Base-by-base conservation (phyloP, 805 yeast species). In the Aciculoconidium aculeatum region DNA sequence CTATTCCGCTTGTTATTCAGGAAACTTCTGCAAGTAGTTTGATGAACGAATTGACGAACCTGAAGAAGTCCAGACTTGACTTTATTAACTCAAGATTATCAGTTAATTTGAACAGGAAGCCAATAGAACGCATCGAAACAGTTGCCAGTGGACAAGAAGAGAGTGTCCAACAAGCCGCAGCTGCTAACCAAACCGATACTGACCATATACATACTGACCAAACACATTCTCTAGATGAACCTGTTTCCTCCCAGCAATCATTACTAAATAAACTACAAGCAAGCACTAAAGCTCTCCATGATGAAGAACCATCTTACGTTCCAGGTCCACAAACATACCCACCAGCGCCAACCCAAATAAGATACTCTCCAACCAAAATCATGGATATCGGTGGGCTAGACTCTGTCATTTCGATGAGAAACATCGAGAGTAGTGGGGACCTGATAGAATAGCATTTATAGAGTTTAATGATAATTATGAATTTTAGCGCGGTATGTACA, bases 221-320 rank as follows among this genome's bases (percentile, higher is more conserved):
- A n/a, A n/a, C n/a, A n/a, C n/a, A 19, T 25, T 22, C 23, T 19
- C 18, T 29, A 7, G 30, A 27, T 20, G 42, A 25, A 22, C 31
- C 29, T 20, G 29, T 25, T 7, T 21, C 29, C 8, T 33, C 46
- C 15, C 50, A 43, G 28, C 34, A 41, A 7, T 59, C 62, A 3
- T 42, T 62, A 19, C 48, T 62, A 15, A 62, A 63, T 36, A 60
- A 54, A 32, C n/a, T n/a, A n/a, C 49, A 42, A 26, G 65, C 65
- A 15, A 49, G 58, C 37, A 41, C 49, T 4, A 49, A 43, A 13
- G 32, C 51, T 3, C 21, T 33, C 7, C 19, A 15, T 16, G 32
- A 20, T n/a, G n/a, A 20, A 6, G 26, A 28, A 9, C 17, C 29
- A 4, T 11, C 8, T 10, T 31, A 28, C 22, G 16, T 34, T 14